phyloP scores from a whole-genome alignment of 495 filamentous ascomycete species.

The Trichoderma reesei region DNA sequence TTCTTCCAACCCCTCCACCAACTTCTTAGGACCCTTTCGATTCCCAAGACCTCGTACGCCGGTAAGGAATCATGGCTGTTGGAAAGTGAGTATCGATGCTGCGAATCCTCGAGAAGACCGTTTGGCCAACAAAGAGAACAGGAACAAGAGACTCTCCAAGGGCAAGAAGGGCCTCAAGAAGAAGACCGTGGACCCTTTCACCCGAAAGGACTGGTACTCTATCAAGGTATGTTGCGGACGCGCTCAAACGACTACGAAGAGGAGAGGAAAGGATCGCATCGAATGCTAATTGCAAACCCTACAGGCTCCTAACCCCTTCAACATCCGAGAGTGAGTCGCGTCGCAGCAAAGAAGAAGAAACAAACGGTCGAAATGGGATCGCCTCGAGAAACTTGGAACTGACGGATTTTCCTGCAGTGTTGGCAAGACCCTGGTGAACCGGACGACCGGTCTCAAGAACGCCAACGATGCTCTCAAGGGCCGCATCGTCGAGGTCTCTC shows the following conservation, averaged over 20 bases:
- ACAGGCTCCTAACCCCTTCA: constrained; percentile 90
- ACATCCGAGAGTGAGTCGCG: constrained; percentile 82
- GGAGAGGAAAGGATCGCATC: background rate
- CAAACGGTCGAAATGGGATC: background rate
- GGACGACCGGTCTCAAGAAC: constrained; percentile 98
- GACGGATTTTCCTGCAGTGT: constrained; percentile 49
- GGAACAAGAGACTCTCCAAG: constrained; percentile 99
- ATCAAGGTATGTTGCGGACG: constrained; percentile 61
- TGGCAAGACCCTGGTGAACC: constrained; percentile 98
- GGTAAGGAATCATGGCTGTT: constrained; percentile 70
- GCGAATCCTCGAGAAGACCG: constrained; percentile 31
- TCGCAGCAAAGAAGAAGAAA: constrained; percentile 11
- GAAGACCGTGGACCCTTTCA: constrained; percentile 93
- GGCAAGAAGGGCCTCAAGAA: constrained; percentile 99
- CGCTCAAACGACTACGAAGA: background rate
- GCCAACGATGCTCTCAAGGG: constrained; percentile 98
- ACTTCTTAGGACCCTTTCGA: constrained; percentile 6
- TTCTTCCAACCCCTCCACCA: constrained; percentile 12
- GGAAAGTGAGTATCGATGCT: constrained; percentile 59
- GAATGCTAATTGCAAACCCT: constrained; percentile 20
- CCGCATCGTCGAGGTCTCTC: constrained; percentile 95
- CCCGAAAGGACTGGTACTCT: constrained; percentile 97
- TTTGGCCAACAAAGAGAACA: constrained; percentile 36
- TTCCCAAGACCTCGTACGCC: constrained; percentile 9
- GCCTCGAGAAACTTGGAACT: background rate